phyloP scores from a whole-genome alignment of 1,284 basidiomycete species.

The Mycena sp. region DNA sequence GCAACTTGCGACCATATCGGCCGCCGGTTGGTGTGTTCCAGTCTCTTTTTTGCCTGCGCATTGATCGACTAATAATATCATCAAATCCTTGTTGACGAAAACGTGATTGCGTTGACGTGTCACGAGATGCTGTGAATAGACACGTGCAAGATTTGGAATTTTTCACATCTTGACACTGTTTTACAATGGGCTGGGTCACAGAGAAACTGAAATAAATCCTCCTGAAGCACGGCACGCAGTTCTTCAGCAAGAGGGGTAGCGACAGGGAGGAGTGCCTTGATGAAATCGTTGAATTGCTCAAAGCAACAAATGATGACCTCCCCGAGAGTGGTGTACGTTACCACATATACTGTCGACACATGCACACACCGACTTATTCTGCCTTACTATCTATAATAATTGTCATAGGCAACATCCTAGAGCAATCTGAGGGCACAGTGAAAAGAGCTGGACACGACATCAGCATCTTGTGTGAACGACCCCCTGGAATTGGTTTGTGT shows the following conservation, averaged over 20 bases:
- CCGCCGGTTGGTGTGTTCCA: too few relatives aligned
- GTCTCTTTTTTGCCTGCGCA: too few relatives aligned
- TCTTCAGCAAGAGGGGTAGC: not conserved
- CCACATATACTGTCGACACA: not conserved
- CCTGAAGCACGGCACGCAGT: not conserved
- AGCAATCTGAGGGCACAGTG: too few relatives aligned
- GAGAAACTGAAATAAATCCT: not conserved
- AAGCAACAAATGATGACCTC: not conserved
- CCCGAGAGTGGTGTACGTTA: not conserved
- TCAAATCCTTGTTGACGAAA: too few relatives aligned
- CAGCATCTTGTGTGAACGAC: too few relatives aligned
- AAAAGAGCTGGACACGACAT: too few relatives aligned
- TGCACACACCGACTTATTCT: not conserved
- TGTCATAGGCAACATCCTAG: too few relatives aligned
- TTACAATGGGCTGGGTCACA: not conserved
- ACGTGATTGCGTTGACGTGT: not conserved
- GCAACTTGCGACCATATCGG: too few relatives aligned
- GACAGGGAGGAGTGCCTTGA: not conserved
- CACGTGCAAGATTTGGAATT: not conserved
- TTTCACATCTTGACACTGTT: too few relatives aligned
- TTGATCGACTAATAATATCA: too few relatives aligned
- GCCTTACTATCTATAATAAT: too few relatives aligned
- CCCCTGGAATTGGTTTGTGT: too few relatives aligned
- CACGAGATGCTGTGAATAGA: not conserved
- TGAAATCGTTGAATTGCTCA: not conserved